phyloP scores from a whole-genome alignment of 352 stramenopile species.

The Globisporangium cylindrosporum region DNA sequence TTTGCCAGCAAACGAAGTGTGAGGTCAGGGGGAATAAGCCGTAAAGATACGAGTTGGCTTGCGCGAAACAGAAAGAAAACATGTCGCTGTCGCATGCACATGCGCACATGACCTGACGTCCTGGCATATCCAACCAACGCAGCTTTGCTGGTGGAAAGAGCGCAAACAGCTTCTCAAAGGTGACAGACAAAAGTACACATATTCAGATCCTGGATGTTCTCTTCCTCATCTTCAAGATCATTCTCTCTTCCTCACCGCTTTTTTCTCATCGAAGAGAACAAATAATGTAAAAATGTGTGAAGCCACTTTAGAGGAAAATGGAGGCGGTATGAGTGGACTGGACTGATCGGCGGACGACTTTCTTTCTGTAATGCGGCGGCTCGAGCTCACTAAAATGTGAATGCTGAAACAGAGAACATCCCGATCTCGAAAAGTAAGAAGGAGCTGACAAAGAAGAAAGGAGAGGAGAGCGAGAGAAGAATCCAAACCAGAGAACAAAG shows the following conservation, averaged over 20 bases:
- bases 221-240: conserved; percentile 1
- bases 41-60: background rate
- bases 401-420: background rate
- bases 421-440: background rate
- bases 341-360: background rate
- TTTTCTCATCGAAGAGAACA: background rate
- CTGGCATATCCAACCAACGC: background rate
- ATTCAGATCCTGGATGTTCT: background rate
- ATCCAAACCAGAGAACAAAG: background rate
- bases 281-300: conserved; percentile 1
- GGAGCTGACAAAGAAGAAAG: background rate
- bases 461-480: background rate
- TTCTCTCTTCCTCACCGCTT: background rate
- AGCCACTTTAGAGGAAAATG: background rate
- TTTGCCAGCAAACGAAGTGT: background rate
- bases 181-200: background rate
- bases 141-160: background rate
- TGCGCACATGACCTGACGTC: background rate
- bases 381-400: background rate
- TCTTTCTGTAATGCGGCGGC: background rate
- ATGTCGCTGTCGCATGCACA: background rate
- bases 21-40: background rate
- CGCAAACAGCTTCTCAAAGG: background rate
- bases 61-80: background rate
- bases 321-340: background rate